Evolutionary conservation across 164 flowering plant genomes (phyloP).

Genomic region (Platanus orientalis): DNA sequence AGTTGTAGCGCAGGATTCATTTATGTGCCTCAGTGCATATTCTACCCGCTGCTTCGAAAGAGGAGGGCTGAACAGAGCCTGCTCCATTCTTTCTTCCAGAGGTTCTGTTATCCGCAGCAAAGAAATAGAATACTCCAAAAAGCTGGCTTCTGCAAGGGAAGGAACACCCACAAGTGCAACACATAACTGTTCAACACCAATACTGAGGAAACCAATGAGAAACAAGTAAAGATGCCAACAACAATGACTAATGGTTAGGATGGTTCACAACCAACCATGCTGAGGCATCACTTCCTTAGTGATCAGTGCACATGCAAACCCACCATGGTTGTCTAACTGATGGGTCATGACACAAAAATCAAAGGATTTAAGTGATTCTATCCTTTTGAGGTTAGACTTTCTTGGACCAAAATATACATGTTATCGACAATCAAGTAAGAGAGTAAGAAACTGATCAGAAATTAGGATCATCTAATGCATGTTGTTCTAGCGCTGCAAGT

Average conservation of each 20-base stretch:
- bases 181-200: neutral
- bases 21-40: slow-evolving; percentile 69
- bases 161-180: neutral
- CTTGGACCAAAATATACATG: no score
- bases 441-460: no score
- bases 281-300: no score
- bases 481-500: neutral
- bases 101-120: slow-evolving; percentile 72
- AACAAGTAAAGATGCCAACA: neutral
- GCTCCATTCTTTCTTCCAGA: slow-evolving; percentile 92
- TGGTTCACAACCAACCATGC: no score
- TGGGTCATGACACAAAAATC: no score
- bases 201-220: neutral
- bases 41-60: slow-evolving; percentile 95
- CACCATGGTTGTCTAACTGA: no score
- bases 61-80: slow-evolving; percentile 92
- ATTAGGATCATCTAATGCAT: neutral
- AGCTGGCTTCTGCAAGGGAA: slow-evolving; percentile 45
- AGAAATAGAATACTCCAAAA: slow-evolving; percentile 58
- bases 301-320: no score
- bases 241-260: no score
- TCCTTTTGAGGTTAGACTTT: no score
- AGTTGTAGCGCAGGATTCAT: slow-evolving; percentile 59
- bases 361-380: no score
- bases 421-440: no score